Evolutionary conservation across 768 basidiomycete genomes (phyloP), one percentile per base, ranked within the genome.

Genomic region (Termitomyces eurrhizus): DNA sequence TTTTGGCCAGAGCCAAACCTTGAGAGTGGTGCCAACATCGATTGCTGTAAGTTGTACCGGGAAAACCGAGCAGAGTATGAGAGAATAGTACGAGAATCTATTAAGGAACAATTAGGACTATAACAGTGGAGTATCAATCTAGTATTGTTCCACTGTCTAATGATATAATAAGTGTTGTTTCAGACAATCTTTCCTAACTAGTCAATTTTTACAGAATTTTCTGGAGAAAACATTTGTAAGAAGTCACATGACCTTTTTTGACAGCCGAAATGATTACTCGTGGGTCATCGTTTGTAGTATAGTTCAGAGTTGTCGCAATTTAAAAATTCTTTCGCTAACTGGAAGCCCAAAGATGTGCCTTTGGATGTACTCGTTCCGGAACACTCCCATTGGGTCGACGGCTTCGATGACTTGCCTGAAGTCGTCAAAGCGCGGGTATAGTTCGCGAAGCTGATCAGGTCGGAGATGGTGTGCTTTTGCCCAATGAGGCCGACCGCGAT

Each of bases 1-100:
- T 65, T 59, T 62, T 56, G 45, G 26, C 36, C 37, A 66, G 96
- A 98, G 77, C 97, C 97, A 32, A 99, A 99, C 74, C 81, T 98
- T 52, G 97, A 99, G 75, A 94, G 92, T 61, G 95, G 95, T 21
- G 97, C 97, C 55, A 98, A 97, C 76, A 91, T 99, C 63, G 89
- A 96, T 75, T 96, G 95, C 69, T 95, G 94, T 80, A 98, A 98
- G 76, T 77, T 98, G 59, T 98, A 96, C 73, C 83, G 96, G 61
- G 95, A 97, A 64, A 88, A 97, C 72, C 84, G 82, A 61, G 75
- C 79, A 65, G 93, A 98, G 73, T 98, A 97, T 73, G 95, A 97
- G 72, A 82, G 91, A 64, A 77, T 85, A 45, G 94, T 98, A 39
- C 79, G 90, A 65, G 83, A 85, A 70, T 89, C 90, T 55, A 91